These are phyloP conservation scores for Barbatosphaeria neglecta DNA, from an alignment of 495 filamentous ascomycete genomes.

Conservation along the genomic window DNA sequence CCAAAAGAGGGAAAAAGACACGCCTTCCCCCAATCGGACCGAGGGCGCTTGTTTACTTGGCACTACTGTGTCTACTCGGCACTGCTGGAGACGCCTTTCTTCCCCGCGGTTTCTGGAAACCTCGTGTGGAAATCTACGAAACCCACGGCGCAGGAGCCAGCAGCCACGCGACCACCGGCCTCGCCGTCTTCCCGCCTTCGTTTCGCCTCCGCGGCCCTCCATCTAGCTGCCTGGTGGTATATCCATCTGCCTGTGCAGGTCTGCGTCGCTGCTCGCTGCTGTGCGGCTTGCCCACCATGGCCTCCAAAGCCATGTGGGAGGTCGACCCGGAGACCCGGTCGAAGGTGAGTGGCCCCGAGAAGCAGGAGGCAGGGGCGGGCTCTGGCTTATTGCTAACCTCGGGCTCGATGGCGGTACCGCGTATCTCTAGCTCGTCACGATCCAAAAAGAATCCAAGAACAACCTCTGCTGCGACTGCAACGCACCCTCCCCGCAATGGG, in stretches of 20 bases:
- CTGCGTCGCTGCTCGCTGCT: background rate
- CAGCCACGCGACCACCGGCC: background rate
- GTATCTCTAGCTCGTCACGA: conserved; percentile 56
- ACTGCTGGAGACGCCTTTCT: no score
- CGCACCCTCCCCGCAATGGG: conserved; percentile 94
- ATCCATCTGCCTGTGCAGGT: background rate
- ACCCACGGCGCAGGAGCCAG: no score
- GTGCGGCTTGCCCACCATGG: conserved; percentile 18
- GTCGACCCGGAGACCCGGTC: conserved; percentile 90
- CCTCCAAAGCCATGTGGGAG: conserved; percentile 73
- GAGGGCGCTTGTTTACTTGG: no score
- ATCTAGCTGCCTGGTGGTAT: no score
- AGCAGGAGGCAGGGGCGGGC: background rate
- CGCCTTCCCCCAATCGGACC: no score
- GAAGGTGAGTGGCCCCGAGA: conserved; percentile 52
- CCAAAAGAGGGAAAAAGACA: no score
- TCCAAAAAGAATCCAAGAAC: conserved; percentile 80
- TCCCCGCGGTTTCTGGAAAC: no score
- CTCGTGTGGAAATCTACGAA: no score
- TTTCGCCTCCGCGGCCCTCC: background rate
- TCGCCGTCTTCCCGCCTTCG: background rate
- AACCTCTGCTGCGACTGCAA: conserved; percentile 86
- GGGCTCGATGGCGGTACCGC: no score
- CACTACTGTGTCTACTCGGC: no score
- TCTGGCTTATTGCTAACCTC: background rate